Evolutionary conservation across 352 stramenopile species (phyloP).

Genomic region (Aphanomyces astaci): DNA sequence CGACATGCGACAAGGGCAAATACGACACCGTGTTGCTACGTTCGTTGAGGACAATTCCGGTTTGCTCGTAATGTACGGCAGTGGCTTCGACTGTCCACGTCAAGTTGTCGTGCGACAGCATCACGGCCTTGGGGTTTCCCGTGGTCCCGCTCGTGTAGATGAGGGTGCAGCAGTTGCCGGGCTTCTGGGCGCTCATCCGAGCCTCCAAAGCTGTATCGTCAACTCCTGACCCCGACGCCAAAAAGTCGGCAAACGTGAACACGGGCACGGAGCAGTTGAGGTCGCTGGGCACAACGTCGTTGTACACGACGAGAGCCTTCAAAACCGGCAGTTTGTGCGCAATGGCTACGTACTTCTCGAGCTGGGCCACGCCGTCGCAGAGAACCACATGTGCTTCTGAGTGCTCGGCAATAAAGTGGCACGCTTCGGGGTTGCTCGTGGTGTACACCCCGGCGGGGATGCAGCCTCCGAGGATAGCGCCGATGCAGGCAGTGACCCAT

Average conservation of each 20-base stretch:
- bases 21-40: constrained; percentile 79
- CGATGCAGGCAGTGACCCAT: not conserved
- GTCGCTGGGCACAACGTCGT: constrained; percentile 33
- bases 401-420: constrained; percentile 79
- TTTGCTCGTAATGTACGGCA: constrained; percentile 53
- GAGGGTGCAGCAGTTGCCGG: constrained; percentile 80
- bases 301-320: constrained; percentile 92
- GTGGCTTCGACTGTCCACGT: constrained; percentile 56
- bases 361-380: constrained; percentile 85
- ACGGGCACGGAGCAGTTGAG: constrained; percentile 39
- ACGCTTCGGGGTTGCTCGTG: not conserved
- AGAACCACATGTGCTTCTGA: constrained; percentile 91
- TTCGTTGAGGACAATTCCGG: constrained; percentile 65
- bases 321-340: constrained; percentile 26
- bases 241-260: constrained; percentile 54
- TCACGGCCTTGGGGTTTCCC: constrained; percentile 57
- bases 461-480: constrained; percentile 8
- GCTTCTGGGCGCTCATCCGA: constrained; percentile 48
- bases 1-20: constrained; percentile 81
- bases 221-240: constrained; percentile 37
- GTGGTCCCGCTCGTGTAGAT: constrained; percentile 67
- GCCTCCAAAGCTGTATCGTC: constrained; percentile 28
- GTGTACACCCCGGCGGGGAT: constrained; percentile 37
- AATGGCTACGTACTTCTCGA: constrained; percentile 63
- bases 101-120: constrained; percentile 48